Conservation (phyloP, 2,329 filamentous ascomycete genomes). For the Fusarium gaditjirri region DNA sequence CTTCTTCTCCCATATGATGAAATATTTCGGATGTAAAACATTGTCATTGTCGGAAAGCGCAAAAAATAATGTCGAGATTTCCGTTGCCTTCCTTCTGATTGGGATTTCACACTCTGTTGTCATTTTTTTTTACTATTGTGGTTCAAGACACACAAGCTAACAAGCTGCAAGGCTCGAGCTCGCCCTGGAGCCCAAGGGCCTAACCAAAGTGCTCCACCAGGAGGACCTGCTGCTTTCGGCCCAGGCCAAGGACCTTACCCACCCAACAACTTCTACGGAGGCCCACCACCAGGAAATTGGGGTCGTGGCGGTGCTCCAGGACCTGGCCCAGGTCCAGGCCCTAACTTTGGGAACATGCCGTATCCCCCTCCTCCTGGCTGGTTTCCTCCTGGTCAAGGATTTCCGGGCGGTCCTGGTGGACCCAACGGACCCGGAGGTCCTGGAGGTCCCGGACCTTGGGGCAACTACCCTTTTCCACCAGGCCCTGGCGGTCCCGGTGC, state of each 20-base stretch:
- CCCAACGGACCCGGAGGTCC: constrained; percentile 69
- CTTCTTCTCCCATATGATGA: constrained; percentile 75
- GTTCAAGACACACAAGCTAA: constrained; percentile 46
- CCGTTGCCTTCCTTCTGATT: constrained; percentile 99
- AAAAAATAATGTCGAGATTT: constrained; percentile 96
- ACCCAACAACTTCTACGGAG: constrained; percentile 60
- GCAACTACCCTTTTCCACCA: constrained; percentile 70
- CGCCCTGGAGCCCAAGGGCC: constrained; percentile 50
- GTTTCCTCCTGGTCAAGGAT: constrained; percentile 82
- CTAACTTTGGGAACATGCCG: constrained; percentile 78
- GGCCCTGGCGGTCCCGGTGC: constrained; percentile 64
- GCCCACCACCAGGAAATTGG: constrained; percentile 64
- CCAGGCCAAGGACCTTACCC: constrained; percentile 58
- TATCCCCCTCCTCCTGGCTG: constrained; percentile 83
- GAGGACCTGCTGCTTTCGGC: constrained; percentile 53
- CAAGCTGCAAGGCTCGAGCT: constrained; percentile 53
- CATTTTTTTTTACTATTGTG: constrained; percentile 17
- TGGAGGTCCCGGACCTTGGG: constrained; percentile 70
- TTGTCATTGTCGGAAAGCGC: constrained; percentile 86
- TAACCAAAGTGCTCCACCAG: constrained; percentile 49
- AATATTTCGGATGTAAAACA: constrained; percentile 96
- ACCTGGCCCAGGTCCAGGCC: constrained; percentile 62
- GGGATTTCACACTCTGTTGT: constrained; percentile 24
- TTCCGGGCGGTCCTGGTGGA: constrained; percentile 63
- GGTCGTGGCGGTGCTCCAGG: constrained; percentile 65